Percentiles rank a stretch among this genome's conserved stretches.
Evolutionary conservation across 2,329 filamentous ascomycete species (phyloP).

Genomic region (Magnaporthiopsis rhizophila): DNA sequence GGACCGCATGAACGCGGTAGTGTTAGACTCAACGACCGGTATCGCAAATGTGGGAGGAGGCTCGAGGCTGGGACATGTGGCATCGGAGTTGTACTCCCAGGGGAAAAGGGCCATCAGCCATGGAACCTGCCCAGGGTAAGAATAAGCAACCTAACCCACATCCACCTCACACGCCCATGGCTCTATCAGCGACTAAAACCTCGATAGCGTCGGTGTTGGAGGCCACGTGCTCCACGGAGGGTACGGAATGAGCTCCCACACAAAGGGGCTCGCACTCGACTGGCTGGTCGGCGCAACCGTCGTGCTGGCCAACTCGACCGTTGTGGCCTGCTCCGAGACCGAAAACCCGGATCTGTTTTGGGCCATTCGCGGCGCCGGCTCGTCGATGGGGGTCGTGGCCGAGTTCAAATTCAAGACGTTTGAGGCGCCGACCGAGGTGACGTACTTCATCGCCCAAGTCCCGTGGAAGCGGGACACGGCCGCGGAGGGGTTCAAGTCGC

Average conservation of each 20-base stretch:
- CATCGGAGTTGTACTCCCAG: slow-evolving; percentile 28
- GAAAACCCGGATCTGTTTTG: slow-evolving; percentile 1
- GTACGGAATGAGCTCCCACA: slow-evolving; percentile 27
- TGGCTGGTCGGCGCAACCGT: slow-evolving; percentile 27
- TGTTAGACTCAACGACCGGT: slow-evolving; percentile 28
- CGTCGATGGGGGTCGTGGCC: slow-evolving; percentile 3
- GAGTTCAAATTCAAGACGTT: slow-evolving; percentile 31
- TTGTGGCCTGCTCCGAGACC: slow-evolving; percentile 18
- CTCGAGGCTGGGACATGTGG: slow-evolving; percentile 38
- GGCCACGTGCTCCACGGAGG: slow-evolving; percentile 31
- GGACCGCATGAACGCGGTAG: slow-evolving; percentile 33
- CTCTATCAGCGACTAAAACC: no score
- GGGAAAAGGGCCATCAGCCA: slow-evolving; percentile 34
- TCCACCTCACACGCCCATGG: slow-evolving; percentile 10
- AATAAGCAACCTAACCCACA: slow-evolving; percentile 11
- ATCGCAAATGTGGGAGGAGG: slow-evolving; percentile 38
- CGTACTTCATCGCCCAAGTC: slow-evolving; percentile 22
- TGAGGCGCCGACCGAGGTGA: slow-evolving; percentile 23
- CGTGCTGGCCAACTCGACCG: slow-evolving; percentile 28
- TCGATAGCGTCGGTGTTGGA: slow-evolving; percentile 24
- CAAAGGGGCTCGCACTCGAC: slow-evolving; percentile 25
- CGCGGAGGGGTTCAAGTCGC: slow-evolving; percentile 18
- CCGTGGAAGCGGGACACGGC: slow-evolving; percentile 20
- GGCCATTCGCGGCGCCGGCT: slow-evolving; percentile 3
- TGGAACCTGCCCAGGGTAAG: slow-evolving; percentile 36